Conservation (phyloP, 768 basidiomycete genomes). For the Lyophyllum decastes region DNA sequence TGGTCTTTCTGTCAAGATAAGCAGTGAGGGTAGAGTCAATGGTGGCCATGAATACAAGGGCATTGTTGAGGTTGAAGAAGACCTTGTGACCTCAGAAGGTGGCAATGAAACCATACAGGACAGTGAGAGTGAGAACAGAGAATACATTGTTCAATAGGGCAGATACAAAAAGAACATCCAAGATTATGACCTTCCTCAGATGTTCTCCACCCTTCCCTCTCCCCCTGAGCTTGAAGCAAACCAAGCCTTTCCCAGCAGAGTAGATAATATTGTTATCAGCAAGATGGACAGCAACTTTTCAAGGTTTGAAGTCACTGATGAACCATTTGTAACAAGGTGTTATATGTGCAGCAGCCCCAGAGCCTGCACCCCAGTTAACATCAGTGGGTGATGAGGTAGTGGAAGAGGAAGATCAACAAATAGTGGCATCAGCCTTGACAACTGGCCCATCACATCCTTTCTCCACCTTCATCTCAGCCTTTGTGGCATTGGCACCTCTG, state of each 20-base stretch:
- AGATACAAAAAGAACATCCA: slow-evolving; percentile 6
- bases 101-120: not conserved
- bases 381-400: not conserved
- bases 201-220: not conserved
- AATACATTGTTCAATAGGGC: slow-evolving; percentile 7
- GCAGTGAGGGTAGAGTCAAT: not conserved
- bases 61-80: not conserved
- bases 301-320: not conserved
- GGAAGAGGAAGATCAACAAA: slow-evolving; percentile 2
- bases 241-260: not conserved
- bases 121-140: slow-evolving; percentile 1
- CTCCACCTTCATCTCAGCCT: not conserved
- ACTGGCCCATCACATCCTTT: slow-evolving; percentile 7
- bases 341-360: slow-evolving; percentile 7
- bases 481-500: not conserved
- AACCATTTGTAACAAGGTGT: slow-evolving; percentile 4
- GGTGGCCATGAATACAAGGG: not conserved
- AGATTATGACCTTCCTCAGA: not conserved
- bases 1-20: slow-evolving; percentile 1
- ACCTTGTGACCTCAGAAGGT: slow-evolving; percentile 4
- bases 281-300: not conserved
- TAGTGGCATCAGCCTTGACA: slow-evolving; percentile 3
- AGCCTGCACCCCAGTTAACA: slow-evolving; percentile 5
- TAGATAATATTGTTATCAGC: slow-evolving; percentile 1
- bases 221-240: not conserved